Conservation (phyloP, 495 filamentous ascomycete genomes). For the Peziza echinospora region DNA sequence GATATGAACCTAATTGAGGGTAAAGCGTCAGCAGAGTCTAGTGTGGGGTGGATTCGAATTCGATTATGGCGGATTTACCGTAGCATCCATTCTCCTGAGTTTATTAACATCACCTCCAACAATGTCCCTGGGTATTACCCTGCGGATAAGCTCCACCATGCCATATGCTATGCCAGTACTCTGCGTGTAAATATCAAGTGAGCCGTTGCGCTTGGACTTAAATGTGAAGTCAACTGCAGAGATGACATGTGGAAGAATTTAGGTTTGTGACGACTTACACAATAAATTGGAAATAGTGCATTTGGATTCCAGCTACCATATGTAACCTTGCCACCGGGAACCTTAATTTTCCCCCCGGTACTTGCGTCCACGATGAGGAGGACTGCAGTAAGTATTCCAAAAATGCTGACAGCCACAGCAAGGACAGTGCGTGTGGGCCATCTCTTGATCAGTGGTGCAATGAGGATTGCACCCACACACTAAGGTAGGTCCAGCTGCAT, state of each 20-base stretch:
- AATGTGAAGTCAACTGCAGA: background rate
- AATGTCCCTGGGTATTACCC: conserved; percentile 26
- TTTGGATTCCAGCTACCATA: conserved; percentile 24
- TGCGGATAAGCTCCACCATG: conserved; percentile 28
- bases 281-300: conserved; percentile 24
- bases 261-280: too few relatives aligned
- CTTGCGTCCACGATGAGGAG: conserved; percentile 22
- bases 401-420: conserved; percentile 19
- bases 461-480: conserved; percentile 26
- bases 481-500: background rate
- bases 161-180: conserved; percentile 21
- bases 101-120: conserved; percentile 27
- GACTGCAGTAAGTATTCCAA: conserved; percentile 22
- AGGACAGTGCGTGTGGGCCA: conserved; percentile 23
- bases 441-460: conserved; percentile 24
- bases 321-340: conserved; percentile 16
- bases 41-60: too few relatives aligned
- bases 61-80: conserved; percentile 7
- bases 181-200: background rate
- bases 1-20: too few relatives aligned
- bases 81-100: conserved; percentile 24
- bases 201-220: background rate
- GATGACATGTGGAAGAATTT: too few relatives aligned
- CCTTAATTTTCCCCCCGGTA: conserved; percentile 23
- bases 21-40: too few relatives aligned